These are phyloP conservation scores for Vanilla planifolia DNA, from an alignment of 106 monocot genomes.

Conservation along the genomic window DNA sequence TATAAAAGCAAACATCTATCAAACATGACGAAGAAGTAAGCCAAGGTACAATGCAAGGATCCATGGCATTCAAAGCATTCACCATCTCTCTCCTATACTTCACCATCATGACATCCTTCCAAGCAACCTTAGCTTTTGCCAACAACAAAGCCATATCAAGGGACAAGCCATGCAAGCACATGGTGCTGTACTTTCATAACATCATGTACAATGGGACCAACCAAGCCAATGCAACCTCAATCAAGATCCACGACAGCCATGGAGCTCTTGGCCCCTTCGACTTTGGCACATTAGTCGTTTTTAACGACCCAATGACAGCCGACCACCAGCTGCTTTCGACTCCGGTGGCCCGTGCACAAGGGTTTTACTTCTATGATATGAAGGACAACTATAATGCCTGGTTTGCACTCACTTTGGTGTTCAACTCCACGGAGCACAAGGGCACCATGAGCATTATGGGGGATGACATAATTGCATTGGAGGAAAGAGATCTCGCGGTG, in stretches of 20 bases:
- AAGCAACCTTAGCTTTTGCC: no score
- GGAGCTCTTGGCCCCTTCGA: constrained; percentile 11
- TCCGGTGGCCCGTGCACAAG: constrained; percentile 23
- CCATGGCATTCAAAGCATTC: no score
- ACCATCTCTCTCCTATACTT: no score
- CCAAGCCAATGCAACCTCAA: constrained; percentile 8
- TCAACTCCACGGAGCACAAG: constrained; percentile 19
- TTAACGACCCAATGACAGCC: constrained; percentile 11
- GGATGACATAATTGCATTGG: constrained; percentile 6
- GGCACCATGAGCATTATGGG: constrained; percentile 23
- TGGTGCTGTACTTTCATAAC: constrained; percentile 19
- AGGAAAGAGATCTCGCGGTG: constrained; percentile 17
- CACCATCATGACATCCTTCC: no score
- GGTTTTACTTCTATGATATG: constrained; percentile 34
- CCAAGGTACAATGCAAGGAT: no score
- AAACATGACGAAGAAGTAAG: no score
- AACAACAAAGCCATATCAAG: neutral
- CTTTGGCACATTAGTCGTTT: constrained; percentile 12
- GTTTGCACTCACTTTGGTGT: constrained; percentile 21
- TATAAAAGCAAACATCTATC: no score
- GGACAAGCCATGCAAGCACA: constrained; percentile 17
- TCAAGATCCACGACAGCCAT: neutral
- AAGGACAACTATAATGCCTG: constrained; percentile 15
- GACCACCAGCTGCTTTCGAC: constrained; percentile 10
- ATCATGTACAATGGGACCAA: constrained; percentile 12